Conservation (phyloP, 257 asterid species). For the Anisodus acutangulus region DNA sequence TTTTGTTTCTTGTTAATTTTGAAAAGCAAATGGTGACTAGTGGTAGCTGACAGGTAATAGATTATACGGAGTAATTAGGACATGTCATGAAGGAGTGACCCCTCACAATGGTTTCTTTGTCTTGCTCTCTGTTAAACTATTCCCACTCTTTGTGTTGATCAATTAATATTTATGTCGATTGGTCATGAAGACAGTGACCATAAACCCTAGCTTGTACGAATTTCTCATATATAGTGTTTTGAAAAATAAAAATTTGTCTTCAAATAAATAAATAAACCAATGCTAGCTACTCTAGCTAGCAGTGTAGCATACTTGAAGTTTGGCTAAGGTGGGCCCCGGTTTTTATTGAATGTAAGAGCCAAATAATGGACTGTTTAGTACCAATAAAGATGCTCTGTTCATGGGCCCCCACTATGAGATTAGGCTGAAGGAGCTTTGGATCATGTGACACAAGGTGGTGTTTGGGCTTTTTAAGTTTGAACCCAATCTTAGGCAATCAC, state of each 20-base stretch:
- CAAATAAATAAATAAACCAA: neutral
- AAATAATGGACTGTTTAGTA: neutral
- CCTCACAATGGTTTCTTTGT: conserved; percentile 47
- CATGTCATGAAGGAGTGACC: conserved; percentile 21
- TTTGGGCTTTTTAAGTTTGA: conserved; percentile 39
- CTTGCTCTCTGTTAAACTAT: conserved; percentile 34
- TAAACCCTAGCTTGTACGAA: neutral
- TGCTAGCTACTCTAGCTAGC: neutral
- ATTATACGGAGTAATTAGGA: neutral
- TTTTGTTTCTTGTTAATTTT: neutral
- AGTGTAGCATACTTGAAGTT: neutral
- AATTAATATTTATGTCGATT: neutral
- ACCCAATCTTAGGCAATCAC: conserved; percentile 6
- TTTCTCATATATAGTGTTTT: neutral
- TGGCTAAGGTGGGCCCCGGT: neutral
- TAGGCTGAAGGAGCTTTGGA: neutral
- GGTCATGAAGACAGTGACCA: neutral
- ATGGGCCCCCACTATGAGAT: neutral
- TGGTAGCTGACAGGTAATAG: neutral
- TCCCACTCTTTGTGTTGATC: conserved; percentile 15
- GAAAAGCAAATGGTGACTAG: no score
- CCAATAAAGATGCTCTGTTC: neutral
- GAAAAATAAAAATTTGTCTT: neutral
- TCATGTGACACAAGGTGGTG: conserved; percentile 30
- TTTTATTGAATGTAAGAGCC: neutral